Evolutionary conservation across 805 yeast genomes (phyloP).

Genomic region (Isabelozyma rhagii): DNA sequence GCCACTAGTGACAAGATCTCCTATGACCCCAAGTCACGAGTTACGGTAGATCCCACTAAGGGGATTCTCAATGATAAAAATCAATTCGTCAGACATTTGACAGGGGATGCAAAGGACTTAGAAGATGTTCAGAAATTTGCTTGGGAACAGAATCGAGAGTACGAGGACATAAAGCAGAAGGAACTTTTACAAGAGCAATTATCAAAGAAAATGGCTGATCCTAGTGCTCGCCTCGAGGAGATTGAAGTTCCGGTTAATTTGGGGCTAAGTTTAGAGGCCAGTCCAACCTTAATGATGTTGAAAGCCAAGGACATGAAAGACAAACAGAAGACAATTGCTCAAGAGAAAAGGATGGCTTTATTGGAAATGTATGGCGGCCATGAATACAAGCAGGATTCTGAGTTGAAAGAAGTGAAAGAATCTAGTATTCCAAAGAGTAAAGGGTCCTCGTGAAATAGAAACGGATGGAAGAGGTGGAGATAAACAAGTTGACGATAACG

Average conservation of each 20-base stretch:
- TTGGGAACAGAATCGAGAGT: slow-evolving; percentile 24
- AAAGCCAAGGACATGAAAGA: slow-evolving; percentile 18
- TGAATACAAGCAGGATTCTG: background rate
- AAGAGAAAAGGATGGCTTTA: slow-evolving; percentile 11
- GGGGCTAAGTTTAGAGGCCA: slow-evolving; percentile 31
- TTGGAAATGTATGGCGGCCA: slow-evolving; percentile 14
- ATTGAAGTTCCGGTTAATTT: slow-evolving; percentile 17
- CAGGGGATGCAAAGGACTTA: slow-evolving; percentile 17
- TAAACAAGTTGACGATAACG: too few relatives aligned
- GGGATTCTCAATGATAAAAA: slow-evolving; percentile 36
- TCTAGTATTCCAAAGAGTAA: background rate
- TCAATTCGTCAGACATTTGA: slow-evolving; percentile 50
- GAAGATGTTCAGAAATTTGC: slow-evolving; percentile 30
- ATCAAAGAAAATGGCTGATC: slow-evolving; percentile 1
- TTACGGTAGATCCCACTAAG: slow-evolving; percentile 21
- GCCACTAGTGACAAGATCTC: slow-evolving; percentile 32
- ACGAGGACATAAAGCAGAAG: slow-evolving; percentile 8
- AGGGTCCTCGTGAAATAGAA: too few relatives aligned
- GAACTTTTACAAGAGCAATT: slow-evolving; percentile 6
- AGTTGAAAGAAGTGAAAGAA: background rate
- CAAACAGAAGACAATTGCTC: slow-evolving; percentile 9
- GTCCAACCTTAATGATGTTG: slow-evolving; percentile 34
- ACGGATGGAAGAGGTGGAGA: too few relatives aligned
- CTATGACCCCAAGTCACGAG: slow-evolving; percentile 54
- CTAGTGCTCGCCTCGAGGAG: slow-evolving; percentile 2